Base-by-base conservation (phyloP, 257 asterid species). In the Leonotis leonurus region DNA sequence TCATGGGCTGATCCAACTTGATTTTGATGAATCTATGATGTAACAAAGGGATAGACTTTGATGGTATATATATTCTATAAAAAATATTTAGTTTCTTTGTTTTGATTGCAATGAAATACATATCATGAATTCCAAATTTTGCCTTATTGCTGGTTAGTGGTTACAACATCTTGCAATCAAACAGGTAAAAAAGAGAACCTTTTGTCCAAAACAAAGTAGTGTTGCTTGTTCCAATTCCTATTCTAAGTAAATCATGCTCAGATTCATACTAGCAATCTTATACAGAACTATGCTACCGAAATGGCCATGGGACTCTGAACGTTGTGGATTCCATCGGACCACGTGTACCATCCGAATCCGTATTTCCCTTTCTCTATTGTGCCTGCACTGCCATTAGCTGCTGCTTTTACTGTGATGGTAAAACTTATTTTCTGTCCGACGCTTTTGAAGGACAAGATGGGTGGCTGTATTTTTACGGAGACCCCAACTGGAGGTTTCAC, bases 251-350 rank as follows among this genome's bases (percentile, higher is more conserved):
- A n/a, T n/a, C n/a, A n/a, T n/a, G n/a, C n/a, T n/a, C n/a, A n/a
- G n/a, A n/a, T n/a, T n/a, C n/a, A n/a, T n/a, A n/a, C n/a, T n/a
- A n/a, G n/a, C n/a, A n/a, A n/a, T n/a, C n/a, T n/a, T n/a, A n/a
- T n/a, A n/a, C n/a, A n/a, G n/a, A 65, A 55, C 78, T 78, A 79
- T 2, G 67, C 70, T 41, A 79, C 55, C 20, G 75, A 70, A 56
- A 83, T 69, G 16, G 90, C 87, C 48, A 83, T 71, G 14, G 87
- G 85, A 58, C 90, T 80, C 68, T 60, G 69, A 16, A 83, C 87
- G 11, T 16, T 27, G 68, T 83, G 87, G 32, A 78, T 62, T 46
- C 85, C 90, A 52, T 83, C 85, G 1, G 75, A 70, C 90, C 85
- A 83, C 8, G 74, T 77, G 45, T 73, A 83, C 87, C 86, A 83